Base-by-base conservation (phyloP, 331 rosid genomes). In the Spiraea crenata region DNA sequence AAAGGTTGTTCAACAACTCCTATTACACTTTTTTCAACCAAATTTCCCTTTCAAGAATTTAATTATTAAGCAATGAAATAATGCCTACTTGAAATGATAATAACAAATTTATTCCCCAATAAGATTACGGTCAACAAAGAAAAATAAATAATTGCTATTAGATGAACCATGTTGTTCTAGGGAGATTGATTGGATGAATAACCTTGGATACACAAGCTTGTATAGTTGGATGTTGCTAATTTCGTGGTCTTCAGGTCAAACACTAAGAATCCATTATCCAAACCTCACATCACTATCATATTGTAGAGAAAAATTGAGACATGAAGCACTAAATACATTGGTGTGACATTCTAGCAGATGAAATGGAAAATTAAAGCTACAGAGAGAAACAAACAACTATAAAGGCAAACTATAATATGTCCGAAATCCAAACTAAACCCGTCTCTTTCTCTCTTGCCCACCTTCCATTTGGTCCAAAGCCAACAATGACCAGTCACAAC, bases 351-450 rank as follows among this genome's bases (percentile, higher is more conserved):
- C 14, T 52, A 42, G 56, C 12, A 40, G 52, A 42, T 46, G 54
- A 31, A 6, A 39, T 2, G n/a, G 6, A 62, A 7, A 64, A 40
- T 20, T 5, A 48, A 7, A 48, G 52, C 31, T 25, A 25, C 31
- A 48, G 7, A 48, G 19, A 48, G 52, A 14, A 1, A 48, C 2
- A 44, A 44, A 66, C 56, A 42, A 44, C 56, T 5, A 70, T 25
- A 44, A 70, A 57, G 74, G 74, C 46, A 16, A 70, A 34, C 49
- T 9, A 45, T 37, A 55, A 69, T 52, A n/a, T 20, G 39, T 42
- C 57, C 65, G 5, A 52, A 42, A 69, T 6, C 65, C 65, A 70
- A 70, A 57, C 57, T 7, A 57, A 42, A 57, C 16, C 74, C 37
- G 9, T 57, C 66, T 45, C 74, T 35, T 9, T 70, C 65, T 56